A percentile compares a stretch with the other conserved stretches of the same genome.
Evolutionary conservation across 2,329 filamentous ascomycete genomes (phyloP).

Genomic region (Taxawa tesnikishii): DNA sequence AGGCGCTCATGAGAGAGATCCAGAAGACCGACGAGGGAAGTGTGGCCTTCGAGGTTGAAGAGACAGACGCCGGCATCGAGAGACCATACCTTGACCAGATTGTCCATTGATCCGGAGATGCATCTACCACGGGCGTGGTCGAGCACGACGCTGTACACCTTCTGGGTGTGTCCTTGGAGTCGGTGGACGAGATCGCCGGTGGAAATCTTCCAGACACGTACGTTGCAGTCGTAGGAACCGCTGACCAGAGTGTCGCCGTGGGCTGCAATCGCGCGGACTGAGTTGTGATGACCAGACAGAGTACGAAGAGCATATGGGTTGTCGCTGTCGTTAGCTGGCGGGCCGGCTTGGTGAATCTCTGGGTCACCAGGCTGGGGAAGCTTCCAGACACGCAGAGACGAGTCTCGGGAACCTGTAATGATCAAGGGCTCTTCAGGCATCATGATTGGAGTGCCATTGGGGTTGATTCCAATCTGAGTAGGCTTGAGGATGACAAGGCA

Average conservation of each 20-base stretch:
- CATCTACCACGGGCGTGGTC: constrained; percentile 87
- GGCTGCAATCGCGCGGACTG: constrained; percentile 89
- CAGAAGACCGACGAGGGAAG: constrained; percentile 78
- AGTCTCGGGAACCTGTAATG: constrained; percentile 93
- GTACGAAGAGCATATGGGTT: constrained; percentile 93
- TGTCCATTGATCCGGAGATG: constrained; percentile 98
- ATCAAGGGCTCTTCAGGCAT: constrained; percentile 92
- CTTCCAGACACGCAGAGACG: constrained; percentile 86
- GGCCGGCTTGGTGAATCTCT: constrained; percentile 66
- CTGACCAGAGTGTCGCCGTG: constrained; percentile 93
- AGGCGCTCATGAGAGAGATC: constrained; percentile 82
- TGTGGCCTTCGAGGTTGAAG: constrained; percentile 86
- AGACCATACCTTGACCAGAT: constrained; percentile 95
- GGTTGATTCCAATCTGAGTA: constrained; percentile 57
- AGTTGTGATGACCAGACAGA: constrained; percentile 77
- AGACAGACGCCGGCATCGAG: constrained; percentile 74
- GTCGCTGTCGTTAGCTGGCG: constrained; percentile 60
- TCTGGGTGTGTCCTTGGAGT: constrained; percentile 75
- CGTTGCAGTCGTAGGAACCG: constrained; percentile 90
- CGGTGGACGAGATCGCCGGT: constrained; percentile 81
- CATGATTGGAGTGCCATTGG: constrained; percentile 66
- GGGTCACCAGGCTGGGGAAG: constrained; percentile 70
- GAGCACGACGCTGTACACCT: constrained; percentile 94
- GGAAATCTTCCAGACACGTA: constrained; percentile 94
- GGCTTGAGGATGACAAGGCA: constrained; percentile 92